Evolutionary conservation across 2,329 filamentous ascomycete species (phyloP).

Genomic region (Endocalyx cinctus): DNA sequence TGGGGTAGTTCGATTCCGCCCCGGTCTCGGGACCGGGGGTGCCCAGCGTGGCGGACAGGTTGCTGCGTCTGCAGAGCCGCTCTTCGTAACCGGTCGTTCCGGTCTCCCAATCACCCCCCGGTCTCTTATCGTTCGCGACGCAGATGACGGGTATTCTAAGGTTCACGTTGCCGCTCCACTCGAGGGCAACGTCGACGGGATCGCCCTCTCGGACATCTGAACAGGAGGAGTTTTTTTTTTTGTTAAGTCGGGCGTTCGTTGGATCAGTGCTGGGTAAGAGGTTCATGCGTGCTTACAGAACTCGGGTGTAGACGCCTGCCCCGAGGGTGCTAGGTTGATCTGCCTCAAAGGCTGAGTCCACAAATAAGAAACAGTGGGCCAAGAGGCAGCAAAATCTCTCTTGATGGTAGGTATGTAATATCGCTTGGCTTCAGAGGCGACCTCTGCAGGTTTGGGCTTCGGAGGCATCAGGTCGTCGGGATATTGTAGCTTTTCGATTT

Average conservation of each 20-base stretch:
- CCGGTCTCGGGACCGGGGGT: constrained; percentile 51
- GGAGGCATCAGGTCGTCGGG: constrained; percentile 46
- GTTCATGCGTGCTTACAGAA: constrained; percentile 33
- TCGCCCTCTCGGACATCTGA: constrained; percentile 50
- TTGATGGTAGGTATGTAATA: constrained; percentile 63
- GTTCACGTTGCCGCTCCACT: constrained; percentile 45
- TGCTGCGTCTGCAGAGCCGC: constrained; percentile 69
- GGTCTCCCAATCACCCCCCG: constrained; percentile 78
- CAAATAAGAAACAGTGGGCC: constrained; percentile 55
- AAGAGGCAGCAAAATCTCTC: constrained; percentile 49
- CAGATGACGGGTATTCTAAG: constrained; percentile 62
- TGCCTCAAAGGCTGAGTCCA: constrained; percentile 47
- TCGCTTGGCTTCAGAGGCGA: constrained; percentile 69
- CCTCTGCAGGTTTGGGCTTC: constrained; percentile 62
- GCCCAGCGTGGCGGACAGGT: constrained; percentile 63
- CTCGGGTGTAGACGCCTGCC: constrained; percentile 37
- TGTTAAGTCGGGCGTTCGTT: too few species aligned
- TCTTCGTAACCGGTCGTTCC: constrained; percentile 61
- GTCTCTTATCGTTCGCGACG: constrained; percentile 69
- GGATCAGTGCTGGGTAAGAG: too few species aligned
- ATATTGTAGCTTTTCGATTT: too few species aligned
- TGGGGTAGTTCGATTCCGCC: constrained; percentile 59
- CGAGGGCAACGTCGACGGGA: constrained; percentile 55
- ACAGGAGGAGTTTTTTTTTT: constrained; percentile 10
- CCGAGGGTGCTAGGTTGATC: too few species aligned